Evolutionary conservation across 2,329 filamentous ascomycete genomes (phyloP).

Genomic region (Fusarium chlamydosporum): DNA sequence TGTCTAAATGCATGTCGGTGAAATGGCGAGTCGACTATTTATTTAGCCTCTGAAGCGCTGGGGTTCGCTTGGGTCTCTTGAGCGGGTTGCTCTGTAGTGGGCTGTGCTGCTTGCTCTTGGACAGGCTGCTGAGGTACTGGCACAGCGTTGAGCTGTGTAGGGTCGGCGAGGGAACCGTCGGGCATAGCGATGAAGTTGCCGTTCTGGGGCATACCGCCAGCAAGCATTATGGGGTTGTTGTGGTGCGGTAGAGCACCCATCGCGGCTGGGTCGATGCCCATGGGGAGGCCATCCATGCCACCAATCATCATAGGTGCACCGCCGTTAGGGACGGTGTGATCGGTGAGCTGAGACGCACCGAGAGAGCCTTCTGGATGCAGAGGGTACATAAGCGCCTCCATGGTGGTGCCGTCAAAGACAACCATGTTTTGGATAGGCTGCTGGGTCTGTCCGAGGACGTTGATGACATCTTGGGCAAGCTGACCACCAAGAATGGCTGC

Average conservation of each 20-base stretch:
- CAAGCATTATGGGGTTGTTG: constrained; percentile 47
- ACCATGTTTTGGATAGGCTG: constrained; percentile 97
- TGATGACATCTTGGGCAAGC: constrained; percentile 96
- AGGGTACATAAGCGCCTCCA: constrained; percentile 83
- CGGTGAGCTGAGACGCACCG: constrained; percentile 63
- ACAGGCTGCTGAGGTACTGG: constrained; percentile 20
- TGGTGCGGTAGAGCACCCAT: constrained; percentile 48
- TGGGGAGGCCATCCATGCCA: constrained; percentile 44
- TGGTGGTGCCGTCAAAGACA: constrained; percentile 87
- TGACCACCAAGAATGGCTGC: constrained; percentile 91
- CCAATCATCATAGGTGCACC: constrained; percentile 45
- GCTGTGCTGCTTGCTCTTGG: constrained; percentile 20
- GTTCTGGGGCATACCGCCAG: constrained; percentile 35
- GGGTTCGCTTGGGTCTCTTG: constrained; percentile 23
- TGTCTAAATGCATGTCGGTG: constrained; percentile 7
- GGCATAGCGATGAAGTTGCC: constrained; percentile 38
- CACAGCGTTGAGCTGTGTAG: constrained; percentile 30
- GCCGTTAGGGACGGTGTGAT: constrained; percentile 45
- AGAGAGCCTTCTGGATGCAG: constrained; percentile 78
- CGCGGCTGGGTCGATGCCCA: constrained; percentile 46
- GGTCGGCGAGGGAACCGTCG: constrained; percentile 30
- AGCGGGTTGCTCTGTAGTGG: constrained; percentile 31
- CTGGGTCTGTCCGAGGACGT: constrained; percentile 89
- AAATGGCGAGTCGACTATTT: constrained; percentile 15
- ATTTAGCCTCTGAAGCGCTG: constrained; percentile 14